Conservation (phyloP, 257 asterid genomes). For the Fraxinus cuspidata region DNA sequence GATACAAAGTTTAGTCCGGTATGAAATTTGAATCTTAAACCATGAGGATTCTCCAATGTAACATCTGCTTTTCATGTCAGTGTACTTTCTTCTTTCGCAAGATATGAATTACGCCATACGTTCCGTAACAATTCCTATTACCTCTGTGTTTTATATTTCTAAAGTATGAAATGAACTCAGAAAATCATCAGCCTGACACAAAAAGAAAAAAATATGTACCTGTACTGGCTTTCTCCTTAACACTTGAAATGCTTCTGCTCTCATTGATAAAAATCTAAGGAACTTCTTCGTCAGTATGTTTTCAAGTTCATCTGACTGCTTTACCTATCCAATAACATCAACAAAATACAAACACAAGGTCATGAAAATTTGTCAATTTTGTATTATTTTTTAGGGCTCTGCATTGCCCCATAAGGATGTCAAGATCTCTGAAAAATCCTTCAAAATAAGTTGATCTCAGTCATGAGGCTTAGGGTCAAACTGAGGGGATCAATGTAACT, state of each 20-base stretch:
- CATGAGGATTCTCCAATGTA: neutral
- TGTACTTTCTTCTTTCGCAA: neutral
- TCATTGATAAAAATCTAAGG: conserved; percentile 93
- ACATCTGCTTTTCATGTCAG: conserved; percentile 20
- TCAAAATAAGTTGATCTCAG: conserved; percentile 3
- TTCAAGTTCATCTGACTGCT: conserved; percentile 98
- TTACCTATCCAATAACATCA: conserved; percentile 56
- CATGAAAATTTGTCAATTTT: conserved; percentile 20
- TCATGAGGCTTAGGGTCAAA: neutral
- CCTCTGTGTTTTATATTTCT: neutral
- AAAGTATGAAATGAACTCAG: neutral
- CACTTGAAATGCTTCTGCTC: conserved; percentile 99
- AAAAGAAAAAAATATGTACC: conserved; percentile 41
- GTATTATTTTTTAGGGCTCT: conserved; percentile 6
- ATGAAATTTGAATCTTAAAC: conserved; percentile 6
- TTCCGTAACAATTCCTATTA: neutral
- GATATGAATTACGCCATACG: neutral
- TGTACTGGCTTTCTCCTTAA: conserved; percentile 97
- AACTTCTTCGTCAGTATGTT: conserved; percentile 93
- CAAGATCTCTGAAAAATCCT: neutral
- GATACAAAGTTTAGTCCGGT: neutral
- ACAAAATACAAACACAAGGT: conserved; percentile 15
- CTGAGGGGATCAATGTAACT: conserved; percentile 11
- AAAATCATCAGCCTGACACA: conserved; percentile 7
- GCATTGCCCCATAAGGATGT: conserved; percentile 1